Conservation (phyloP, 2,329 filamentous ascomycete genomes). For the Macrophomina phaseolina region DNA sequence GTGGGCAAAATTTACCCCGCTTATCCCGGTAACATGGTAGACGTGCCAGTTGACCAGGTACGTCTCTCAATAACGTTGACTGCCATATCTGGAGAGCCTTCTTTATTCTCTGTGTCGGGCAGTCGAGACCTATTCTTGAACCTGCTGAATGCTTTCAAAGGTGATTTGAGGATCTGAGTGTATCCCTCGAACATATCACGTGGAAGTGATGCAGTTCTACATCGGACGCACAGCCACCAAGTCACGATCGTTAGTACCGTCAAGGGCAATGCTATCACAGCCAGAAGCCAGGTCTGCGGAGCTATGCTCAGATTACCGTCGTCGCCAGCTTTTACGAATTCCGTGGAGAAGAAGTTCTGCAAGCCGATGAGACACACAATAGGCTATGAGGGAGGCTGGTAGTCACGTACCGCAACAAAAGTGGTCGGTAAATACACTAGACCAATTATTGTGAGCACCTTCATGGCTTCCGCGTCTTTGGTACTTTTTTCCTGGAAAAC, state of each 20-base stretch:
- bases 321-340: background rate
- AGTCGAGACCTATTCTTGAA: too few relatives aligned
- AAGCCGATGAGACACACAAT: background rate
- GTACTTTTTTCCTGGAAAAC: constrained; percentile 1
- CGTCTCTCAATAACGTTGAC: too few relatives aligned
- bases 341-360: constrained; percentile 19
- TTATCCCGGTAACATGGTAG: background rate
- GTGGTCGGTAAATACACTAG: constrained; percentile 11
- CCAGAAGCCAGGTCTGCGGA: background rate
- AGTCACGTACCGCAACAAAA: background rate
- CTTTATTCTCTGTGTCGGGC: too few relatives aligned
- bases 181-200: too few relatives aligned
- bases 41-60: background rate
- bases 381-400: too few relatives aligned
- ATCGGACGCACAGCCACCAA: constrained; percentile 2
- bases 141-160: too few relatives aligned
- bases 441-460: constrained; percentile 11
- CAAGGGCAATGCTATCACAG: constrained; percentile 5
- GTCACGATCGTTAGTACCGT: background rate
- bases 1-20: background rate
- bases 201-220: too few relatives aligned
- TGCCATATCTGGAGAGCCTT: too few relatives aligned
- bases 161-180: too few relatives aligned
- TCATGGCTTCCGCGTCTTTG: background rate
- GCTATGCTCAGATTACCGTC: background rate